A percentile compares a stretch with the other conserved stretches of the same genome.
Evolutionary conservation across 345 rosid species (phyloP).

Genomic region (Aurinia saxatilis): DNA sequence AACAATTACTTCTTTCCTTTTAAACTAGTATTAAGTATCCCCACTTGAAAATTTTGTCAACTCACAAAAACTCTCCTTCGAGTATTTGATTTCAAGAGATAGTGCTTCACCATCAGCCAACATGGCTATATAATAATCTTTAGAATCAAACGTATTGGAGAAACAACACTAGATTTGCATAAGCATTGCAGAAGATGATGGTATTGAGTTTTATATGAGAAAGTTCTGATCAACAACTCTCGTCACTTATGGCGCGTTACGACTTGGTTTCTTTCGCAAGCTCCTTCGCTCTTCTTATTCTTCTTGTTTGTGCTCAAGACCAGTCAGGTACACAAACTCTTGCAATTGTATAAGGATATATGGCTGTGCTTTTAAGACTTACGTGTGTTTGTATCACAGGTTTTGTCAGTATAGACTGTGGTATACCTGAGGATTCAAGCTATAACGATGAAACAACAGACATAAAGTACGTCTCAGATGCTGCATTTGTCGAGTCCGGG

Average conservation of each 20-base stretch:
- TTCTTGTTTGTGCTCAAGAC: conserved; percentile 24
- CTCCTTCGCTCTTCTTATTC: not conserved
- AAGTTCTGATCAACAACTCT: conserved; percentile 1
- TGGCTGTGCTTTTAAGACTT: not conserved
- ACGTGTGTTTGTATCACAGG: conserved; percentile 8
- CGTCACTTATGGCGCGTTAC: not conserved
- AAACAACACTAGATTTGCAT: not conserved
- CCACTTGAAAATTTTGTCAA: conserved; percentile 14
- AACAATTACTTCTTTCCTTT: not conserved
- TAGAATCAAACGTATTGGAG: not conserved
- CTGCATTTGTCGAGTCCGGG: conserved; percentile 26
- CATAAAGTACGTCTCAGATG: conserved; percentile 30
- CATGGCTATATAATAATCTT: conserved; percentile 9
- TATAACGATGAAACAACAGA: conserved; percentile 29
- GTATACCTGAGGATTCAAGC: conserved; percentile 17
- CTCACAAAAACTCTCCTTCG: not conserved
- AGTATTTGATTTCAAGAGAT: not conserved
- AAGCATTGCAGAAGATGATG: not conserved
- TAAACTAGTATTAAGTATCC: no score
- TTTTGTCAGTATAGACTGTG: conserved; percentile 40
- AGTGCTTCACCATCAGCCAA: conserved; percentile 21
- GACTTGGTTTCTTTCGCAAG: not conserved
- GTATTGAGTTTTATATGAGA: not conserved
- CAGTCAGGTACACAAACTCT: conserved; percentile 24
- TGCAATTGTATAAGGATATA: not conserved